phyloP scores from a whole-genome alignment of 441 rosid genomes.

The Omphalea diandra region DNA sequence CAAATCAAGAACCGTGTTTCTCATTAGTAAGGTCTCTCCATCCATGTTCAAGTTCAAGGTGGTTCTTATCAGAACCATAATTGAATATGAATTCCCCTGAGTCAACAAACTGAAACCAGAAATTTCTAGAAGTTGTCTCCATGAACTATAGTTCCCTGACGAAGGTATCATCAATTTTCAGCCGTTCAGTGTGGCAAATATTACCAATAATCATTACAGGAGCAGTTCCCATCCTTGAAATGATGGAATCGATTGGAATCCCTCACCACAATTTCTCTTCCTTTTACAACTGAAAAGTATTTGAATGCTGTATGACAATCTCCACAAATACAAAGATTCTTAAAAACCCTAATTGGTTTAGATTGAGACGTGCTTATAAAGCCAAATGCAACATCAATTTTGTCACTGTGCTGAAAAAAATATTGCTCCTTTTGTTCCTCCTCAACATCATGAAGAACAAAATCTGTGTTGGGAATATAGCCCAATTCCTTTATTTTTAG shows the following conservation, averaged over 20 bases:
- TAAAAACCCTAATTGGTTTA: conserved; percentile 13
- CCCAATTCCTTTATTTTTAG: conserved; percentile 35
- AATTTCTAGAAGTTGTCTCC: too few species aligned
- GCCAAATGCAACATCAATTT: conserved; percentile 19
- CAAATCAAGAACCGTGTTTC: too few species aligned
- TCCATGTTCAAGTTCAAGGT: too few species aligned
- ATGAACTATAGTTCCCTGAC: too few species aligned
- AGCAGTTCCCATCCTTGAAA: conserved; percentile 19
- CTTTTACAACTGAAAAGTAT: conserved; percentile 14
- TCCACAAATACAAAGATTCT: conserved; percentile 55
- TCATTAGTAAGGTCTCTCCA: too few species aligned
- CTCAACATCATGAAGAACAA: conserved; percentile 16
- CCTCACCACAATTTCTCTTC: conserved; percentile 17
- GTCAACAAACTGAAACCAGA: too few species aligned
- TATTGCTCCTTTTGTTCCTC: conserved; percentile 20
- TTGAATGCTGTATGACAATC: conserved; percentile 38
- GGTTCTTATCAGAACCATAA: too few species aligned
- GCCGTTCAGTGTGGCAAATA: too few species aligned
- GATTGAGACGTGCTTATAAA: conserved; percentile 3
- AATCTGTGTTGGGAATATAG: conserved; percentile 30
- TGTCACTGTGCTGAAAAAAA: conserved; percentile 15
- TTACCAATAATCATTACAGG: conserved; percentile 17
- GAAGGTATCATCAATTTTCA: too few species aligned
- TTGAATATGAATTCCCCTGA: too few species aligned
- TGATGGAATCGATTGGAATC: conserved; percentile 20